Evolutionary conservation across 2,329 filamentous ascomycete genomes (phyloP), one percentile per base, ranked within the genome.

Genomic region (Camptophora hylomeconis): DNA sequence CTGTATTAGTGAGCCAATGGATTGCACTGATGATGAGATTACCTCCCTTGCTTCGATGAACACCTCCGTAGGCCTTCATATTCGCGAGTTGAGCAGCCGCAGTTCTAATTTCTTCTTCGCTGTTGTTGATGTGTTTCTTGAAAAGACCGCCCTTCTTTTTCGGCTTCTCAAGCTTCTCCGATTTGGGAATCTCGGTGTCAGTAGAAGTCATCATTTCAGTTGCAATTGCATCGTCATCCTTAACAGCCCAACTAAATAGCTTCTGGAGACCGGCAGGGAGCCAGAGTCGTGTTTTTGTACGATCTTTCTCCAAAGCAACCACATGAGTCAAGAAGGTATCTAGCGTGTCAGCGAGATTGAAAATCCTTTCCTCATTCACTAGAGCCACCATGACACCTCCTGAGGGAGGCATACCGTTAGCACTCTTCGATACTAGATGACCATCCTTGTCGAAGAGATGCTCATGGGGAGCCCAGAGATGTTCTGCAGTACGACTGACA

Each of bases 281-380:
- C 61, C 63, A 67, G 1, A 65, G 34, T 0, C 54, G 53, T 2
- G 45, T 44, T 1, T 35, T 41, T 1, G 48, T 53, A 8, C 56
- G 53, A 3, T 45, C 42, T 12, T 51, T 43, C 5, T 58, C 50
- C 2, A 63, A 47, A 0, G 47, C 40, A 1, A 53, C 37, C 2
- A 64, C 44, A 8, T 55, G 47, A 3, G 47, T 44, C 0, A 66
- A 40, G 0, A 65, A 36, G 1, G 36, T 34, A 20, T 60, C 52
- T 4, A 52, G 45, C 0, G 50, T 42, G 1, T 45, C 10, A 41
- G 36, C 39, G 7, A 50, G 31, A 5, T 33, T 37, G 5, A 51
- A 27, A 5, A 64, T 48, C 9, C 57, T 51, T 41, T 66, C 61
- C 30, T 66, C 60, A 5, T 63, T 48, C 3, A 64, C 57, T 57